Percentiles rank a stretch among this genome's conserved stretches.
phyloP scores from a whole-genome alignment of 768 basidiomycete genomes.

The Hortiboletus flavorubellus region DNA sequence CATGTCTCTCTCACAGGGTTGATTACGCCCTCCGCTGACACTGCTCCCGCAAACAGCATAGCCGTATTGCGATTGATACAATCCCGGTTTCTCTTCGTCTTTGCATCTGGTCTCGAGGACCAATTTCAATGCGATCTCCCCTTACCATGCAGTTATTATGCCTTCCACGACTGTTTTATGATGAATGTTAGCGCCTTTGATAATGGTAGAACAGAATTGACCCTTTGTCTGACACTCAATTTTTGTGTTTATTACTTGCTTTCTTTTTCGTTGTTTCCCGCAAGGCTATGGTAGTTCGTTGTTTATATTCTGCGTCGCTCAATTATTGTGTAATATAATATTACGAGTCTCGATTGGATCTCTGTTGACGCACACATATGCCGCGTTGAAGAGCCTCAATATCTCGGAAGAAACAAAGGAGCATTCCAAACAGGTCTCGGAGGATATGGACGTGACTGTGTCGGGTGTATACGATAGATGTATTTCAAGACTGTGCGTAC shows the following conservation, averaged over 20 bases:
- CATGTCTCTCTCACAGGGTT: slow-evolving; percentile 6
- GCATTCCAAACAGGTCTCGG: slow-evolving; percentile 5
- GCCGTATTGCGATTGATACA: slow-evolving; percentile 10
- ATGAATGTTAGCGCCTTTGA: slow-evolving; percentile 20
- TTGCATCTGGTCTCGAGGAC: slow-evolving; percentile 23
- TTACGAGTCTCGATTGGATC: too few species aligned
- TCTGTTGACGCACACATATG: too few species aligned
- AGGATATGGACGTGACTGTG: slow-evolving; percentile 4
- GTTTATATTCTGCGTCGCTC: slow-evolving; percentile 15
- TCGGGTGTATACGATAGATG: neutral
- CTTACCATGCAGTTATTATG: slow-evolving; percentile 13
- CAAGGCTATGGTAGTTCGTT: slow-evolving; percentile 9
- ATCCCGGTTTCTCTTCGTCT: slow-evolving; percentile 4
- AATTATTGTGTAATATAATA: slow-evolving; percentile 16
- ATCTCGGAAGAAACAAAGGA: slow-evolving; percentile 4
- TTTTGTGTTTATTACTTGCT: slow-evolving; percentile 15
- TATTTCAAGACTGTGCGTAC: slow-evolving; percentile 5
- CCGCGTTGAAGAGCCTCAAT: too few species aligned
- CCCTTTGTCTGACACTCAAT: slow-evolving; percentile 1
- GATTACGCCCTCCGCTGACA: slow-evolving; percentile 9
- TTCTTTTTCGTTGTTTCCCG: slow-evolving; percentile 1
- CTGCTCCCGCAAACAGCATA: slow-evolving; percentile 13
- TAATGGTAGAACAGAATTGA: slow-evolving; percentile 17
- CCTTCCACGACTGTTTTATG: slow-evolving; percentile 23
- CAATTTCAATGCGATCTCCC: slow-evolving; percentile 17